phyloP scores from a whole-genome alignment of 805 yeast genomes.

The Lipomyces chichibuensis region DNA sequence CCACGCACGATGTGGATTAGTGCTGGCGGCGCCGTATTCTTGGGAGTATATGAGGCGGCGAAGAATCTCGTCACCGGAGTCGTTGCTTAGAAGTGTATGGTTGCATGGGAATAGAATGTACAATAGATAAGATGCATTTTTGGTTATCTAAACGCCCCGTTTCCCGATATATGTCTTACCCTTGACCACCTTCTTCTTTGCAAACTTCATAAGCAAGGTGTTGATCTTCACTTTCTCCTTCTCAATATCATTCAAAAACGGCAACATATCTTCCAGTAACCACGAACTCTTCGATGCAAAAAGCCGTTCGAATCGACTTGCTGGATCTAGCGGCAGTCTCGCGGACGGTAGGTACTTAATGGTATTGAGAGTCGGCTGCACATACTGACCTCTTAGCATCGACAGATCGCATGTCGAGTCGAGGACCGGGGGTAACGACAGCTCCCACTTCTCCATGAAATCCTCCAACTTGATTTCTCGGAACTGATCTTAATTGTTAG shows the following conservation, averaged over 20 bases:
- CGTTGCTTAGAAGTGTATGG: neutral
- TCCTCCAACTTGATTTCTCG: slow-evolving; percentile 10
- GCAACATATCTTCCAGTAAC: slow-evolving; percentile 64
- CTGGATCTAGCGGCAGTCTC: slow-evolving; percentile 55
- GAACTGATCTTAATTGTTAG: slow-evolving; percentile 2
- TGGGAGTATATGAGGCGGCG: slow-evolving; percentile 84
- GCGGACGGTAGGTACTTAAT: slow-evolving; percentile 57
- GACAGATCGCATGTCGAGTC: slow-evolving; percentile 64
- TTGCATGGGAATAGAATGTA: neutral
- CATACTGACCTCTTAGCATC: slow-evolving; percentile 59
- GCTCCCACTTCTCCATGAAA: slow-evolving; percentile 42
- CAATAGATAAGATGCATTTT: neutral
- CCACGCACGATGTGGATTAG: slow-evolving; percentile 98
- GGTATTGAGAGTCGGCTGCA: slow-evolving; percentile 50
- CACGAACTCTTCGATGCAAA: slow-evolving; percentile 61
- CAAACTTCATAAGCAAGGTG: slow-evolving; percentile 63
- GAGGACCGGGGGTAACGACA: slow-evolving; percentile 48
- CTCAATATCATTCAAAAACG: slow-evolving; percentile 65
- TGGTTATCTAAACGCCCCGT: slow-evolving; percentile 25
- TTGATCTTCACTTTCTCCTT: slow-evolving; percentile 58
- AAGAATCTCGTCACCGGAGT: slow-evolving; percentile 13
- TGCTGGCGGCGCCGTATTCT: slow-evolving; percentile 96
- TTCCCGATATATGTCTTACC: slow-evolving; percentile 25
- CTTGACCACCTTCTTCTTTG: slow-evolving; percentile 52
- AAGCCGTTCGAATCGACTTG: slow-evolving; percentile 54